Base-by-base conservation (phyloP, 1,284 basidiomycete species). In the Tetrapyrgos nigripes region DNA sequence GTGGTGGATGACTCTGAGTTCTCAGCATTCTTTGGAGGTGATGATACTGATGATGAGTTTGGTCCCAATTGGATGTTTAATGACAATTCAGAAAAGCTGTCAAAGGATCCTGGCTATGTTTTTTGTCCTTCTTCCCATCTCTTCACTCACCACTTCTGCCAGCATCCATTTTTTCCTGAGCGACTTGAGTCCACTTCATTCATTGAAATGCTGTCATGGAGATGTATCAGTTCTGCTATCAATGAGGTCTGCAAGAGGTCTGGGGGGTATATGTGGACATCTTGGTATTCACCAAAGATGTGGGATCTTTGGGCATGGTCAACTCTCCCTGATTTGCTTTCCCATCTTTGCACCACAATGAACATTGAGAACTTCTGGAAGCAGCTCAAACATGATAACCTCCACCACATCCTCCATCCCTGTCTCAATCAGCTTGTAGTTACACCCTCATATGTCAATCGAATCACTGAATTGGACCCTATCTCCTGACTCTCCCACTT, bases 321-420 rank as follows among this genome's bases (percentile, higher is more conserved):
- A 13, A 61, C 68, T 4, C 65, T 64, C 2, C 14, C 31, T 14
- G 50, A 57, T 0, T 62, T 58, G 28, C 24, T 75, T 4, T 67
- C 71, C 1, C 58, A 62, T 1, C 60, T 71, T 1, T 55, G 66
- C 2, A 77, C 73, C 0, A 77, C 72, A 1, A 77, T 77, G 72
- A 66, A 54, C 26, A 67, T 70, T 10, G 71, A 76, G 55, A 76
- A 73, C 53, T 70, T 70, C 55, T 76, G 73, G 74, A 26, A 58
- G 4, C 69, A 71, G 46, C 50, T 76, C 2, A 76, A 76, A 47
- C 70, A 75, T 29, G 51, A 67, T 8, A 62, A 65, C 55, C 66
- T 76, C n/a, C 70, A 69, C 47, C 61, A 70, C 35, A 51, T 66
- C 24, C 49, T 61, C 13, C 65, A 58, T 9, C 73, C 74, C 0